phyloP scores from a whole-genome alignment of 192 early-diverging fungal species.

The Allomyces arbusculus region DNA sequence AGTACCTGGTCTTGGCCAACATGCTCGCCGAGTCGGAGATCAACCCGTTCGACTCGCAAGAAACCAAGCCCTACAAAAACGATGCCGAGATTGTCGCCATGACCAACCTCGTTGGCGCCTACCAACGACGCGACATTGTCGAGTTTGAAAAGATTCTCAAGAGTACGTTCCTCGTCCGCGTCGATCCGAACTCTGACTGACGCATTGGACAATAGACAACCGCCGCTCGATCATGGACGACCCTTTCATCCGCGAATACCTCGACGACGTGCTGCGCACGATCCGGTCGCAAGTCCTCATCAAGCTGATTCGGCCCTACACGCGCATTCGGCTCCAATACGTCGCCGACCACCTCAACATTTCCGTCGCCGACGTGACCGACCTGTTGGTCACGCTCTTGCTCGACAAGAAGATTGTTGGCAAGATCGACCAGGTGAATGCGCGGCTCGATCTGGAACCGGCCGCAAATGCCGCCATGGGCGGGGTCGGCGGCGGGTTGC shows the following conservation, averaged over 20 bases:
- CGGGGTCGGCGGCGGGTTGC: too few species aligned
- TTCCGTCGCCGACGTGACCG: slow-evolving; percentile 53
- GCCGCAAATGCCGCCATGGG: too few species aligned
- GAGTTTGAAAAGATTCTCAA: slow-evolving; percentile 74
- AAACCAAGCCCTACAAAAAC: slow-evolving; percentile 88
- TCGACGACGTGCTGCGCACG: slow-evolving; percentile 78
- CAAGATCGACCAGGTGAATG: slow-evolving; percentile 58
- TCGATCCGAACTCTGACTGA: background rate
- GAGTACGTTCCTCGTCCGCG: slow-evolving; percentile 9
- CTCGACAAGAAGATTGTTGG: slow-evolving; percentile 70
- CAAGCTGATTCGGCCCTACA: slow-evolving; percentile 73
- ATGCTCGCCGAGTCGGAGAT: slow-evolving; percentile 91
- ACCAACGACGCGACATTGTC: slow-evolving; percentile 66
- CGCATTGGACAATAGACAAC: slow-evolving; percentile 22
- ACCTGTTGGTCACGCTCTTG: slow-evolving; percentile 68
- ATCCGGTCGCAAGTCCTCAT: slow-evolving; percentile 82
- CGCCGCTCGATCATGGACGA: slow-evolving; percentile 63
- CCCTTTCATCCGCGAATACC: slow-evolving; percentile 70
- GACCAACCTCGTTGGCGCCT: slow-evolving; percentile 75
- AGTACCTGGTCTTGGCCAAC: slow-evolving; percentile 87
- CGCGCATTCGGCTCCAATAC: slow-evolving; percentile 64
- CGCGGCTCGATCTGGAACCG: too few species aligned
- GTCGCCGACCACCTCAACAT: slow-evolving; percentile 69
- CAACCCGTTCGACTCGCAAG: slow-evolving; percentile 92
- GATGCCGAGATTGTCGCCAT: slow-evolving; percentile 84